Evolutionary conservation across 1,284 basidiomycete genomes (phyloP).

Genomic region (Paramarasmius palmivorus): DNA sequence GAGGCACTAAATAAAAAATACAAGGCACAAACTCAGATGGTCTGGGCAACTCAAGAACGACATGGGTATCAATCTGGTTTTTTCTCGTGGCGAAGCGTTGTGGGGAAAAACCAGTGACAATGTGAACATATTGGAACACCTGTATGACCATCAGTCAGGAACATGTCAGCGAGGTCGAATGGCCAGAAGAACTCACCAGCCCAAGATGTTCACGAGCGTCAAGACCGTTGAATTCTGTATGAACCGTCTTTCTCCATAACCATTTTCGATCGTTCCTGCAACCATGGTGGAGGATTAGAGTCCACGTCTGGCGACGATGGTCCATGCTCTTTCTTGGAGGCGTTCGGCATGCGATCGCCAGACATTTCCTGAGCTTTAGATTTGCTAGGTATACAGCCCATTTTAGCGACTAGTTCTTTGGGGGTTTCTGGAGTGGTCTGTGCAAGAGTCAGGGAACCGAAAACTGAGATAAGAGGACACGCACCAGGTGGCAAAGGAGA

Average conservation of each 20-base stretch:
- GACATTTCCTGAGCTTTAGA: slow-evolving; percentile 19
- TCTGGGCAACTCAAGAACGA: no score
- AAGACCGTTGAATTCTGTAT: not conserved
- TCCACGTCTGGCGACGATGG: not conserved
- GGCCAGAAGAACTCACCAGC: no score
- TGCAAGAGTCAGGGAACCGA: not conserved
- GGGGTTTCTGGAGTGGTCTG: not conserved
- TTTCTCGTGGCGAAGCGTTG: no score
- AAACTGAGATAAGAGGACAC: not conserved
- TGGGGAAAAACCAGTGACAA: no score
- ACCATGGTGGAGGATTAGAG: slow-evolving; percentile 9
- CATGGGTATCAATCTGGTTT: not conserved
- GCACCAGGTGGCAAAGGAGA: no score
- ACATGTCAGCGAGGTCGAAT: no score
- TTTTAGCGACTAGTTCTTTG: slow-evolving; percentile 3
- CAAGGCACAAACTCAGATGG: no score
- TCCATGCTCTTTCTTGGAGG: not conserved
- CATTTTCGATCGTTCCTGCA: slow-evolving; percentile 12
- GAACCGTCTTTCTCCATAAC: slow-evolving; percentile 9
- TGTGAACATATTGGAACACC: no score
- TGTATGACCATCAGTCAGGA: no score
- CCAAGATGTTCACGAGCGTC: not conserved
- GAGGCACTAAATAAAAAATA: not conserved
- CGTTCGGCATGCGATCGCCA: not conserved
- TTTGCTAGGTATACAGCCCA: slow-evolving; percentile 51